Evolutionary conservation across 345 rosid species (phyloP).

Genomic region (Erysimum cheiranthoides): DNA sequence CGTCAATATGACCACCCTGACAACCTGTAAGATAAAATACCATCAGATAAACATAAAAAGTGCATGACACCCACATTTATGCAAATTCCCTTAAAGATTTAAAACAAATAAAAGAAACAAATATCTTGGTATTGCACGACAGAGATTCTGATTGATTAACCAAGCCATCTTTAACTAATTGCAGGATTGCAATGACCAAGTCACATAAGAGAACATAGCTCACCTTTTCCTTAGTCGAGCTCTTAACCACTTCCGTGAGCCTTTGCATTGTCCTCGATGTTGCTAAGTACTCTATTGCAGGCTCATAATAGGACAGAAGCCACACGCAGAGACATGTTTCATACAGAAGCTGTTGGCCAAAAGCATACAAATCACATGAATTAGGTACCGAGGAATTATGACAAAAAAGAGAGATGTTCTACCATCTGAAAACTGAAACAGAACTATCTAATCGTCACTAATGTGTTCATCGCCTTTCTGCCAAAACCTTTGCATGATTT

Average conservation of each 20-base stretch:
- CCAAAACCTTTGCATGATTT: conserved; percentile 4
- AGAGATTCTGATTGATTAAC: conserved; percentile 20
- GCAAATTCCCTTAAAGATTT: not conserved
- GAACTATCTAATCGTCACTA: not conserved
- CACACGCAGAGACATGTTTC: conserved; percentile 94
- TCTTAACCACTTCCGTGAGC: conserved; percentile 77
- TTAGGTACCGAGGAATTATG: conserved; percentile 27
- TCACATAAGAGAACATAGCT: conserved; percentile 37
- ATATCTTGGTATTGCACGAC: conserved; percentile 17
- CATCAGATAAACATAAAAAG: no score
- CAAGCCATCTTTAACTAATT: not conserved
- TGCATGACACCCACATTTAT: no score
- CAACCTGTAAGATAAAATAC: conserved; percentile 58
- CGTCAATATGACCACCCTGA: conserved; percentile 78
- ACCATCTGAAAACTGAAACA: conserved; percentile 10
- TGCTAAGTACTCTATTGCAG: conserved; percentile 83
- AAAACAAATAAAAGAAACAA: not conserved
- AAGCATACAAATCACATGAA: conserved; percentile 17
- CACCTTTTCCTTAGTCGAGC: conserved; percentile 86
- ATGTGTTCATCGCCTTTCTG: not conserved
- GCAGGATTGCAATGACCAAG: conserved; percentile 7
- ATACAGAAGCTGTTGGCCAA: conserved; percentile 75
- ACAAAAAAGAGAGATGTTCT: conserved; percentile 6
- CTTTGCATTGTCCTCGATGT: conserved; percentile 80
- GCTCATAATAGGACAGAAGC: conserved; percentile 91